Percentiles rank a stretch among this genome's conserved stretches.
phyloP scores from a whole-genome alignment of 208 protist species.

The Endotrypanum monterogeii region DNA sequence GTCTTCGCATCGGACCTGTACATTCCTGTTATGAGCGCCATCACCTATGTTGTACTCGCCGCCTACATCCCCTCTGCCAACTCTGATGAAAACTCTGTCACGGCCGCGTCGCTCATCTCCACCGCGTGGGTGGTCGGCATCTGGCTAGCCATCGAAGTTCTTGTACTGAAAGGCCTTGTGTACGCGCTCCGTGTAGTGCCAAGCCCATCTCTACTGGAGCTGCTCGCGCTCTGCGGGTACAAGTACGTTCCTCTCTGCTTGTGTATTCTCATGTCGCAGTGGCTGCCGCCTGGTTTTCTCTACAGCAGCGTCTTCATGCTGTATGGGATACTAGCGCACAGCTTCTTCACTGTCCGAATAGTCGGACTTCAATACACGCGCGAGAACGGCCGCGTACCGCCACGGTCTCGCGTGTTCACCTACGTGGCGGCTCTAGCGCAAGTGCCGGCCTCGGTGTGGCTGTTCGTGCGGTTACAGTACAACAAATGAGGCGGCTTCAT shows the following conservation, averaged over 20 bases:
- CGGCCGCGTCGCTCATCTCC: constrained; percentile 55
- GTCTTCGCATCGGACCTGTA: constrained; percentile 76
- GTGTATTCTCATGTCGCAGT: constrained; percentile 42
- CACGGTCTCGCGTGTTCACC: constrained; percentile 51
- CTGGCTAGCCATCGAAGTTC: constrained; percentile 56
- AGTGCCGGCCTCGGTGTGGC: constrained; percentile 53
- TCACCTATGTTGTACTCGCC: constrained; percentile 79
- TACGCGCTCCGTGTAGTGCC: constrained; percentile 51
- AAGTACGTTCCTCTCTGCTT: constrained; percentile 79
- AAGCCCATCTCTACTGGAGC: constrained; percentile 41
- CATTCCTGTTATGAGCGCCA: constrained; percentile 81
- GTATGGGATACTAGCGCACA: constrained; percentile 52
- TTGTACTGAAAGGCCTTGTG: constrained; percentile 43
- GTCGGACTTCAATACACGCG: constrained; percentile 36
- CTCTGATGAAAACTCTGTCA: constrained; percentile 38
- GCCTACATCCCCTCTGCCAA: constrained; percentile 59
- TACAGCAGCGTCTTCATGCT: constrained; percentile 33
- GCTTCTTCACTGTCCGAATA: constrained; percentile 47
- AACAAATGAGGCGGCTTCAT: not conserved
- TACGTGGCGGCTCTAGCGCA: constrained; percentile 49
- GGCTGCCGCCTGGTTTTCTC: constrained; percentile 24
- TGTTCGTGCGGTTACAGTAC: constrained; percentile 48
- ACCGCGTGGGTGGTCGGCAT: constrained; percentile 55
- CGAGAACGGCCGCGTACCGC: constrained; percentile 44
- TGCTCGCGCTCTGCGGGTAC: constrained; percentile 69